Conservation (phyloP, 2,329 filamentous ascomycete species). For the Aschersonia sp. region DNA sequence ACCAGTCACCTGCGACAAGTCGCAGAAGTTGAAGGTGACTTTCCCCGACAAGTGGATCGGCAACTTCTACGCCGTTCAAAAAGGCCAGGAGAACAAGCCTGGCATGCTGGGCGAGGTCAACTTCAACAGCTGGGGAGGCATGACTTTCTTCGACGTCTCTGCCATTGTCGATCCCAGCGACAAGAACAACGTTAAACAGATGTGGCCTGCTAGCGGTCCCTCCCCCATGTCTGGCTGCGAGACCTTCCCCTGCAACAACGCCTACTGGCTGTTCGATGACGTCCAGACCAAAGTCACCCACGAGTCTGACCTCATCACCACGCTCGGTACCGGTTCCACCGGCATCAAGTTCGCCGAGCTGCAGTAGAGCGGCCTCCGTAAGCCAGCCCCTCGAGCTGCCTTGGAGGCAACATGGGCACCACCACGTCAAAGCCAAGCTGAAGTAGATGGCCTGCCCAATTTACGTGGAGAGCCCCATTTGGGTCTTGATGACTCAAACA, state of each 20-base stretch:
- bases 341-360: conserved; percentile 8
- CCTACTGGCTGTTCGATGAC: conserved; percentile 38
- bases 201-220: conserved; percentile 28
- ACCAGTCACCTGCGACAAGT: conserved; percentile 23
- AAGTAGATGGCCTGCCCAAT: neutral
- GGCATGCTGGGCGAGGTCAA: conserved; percentile 40
- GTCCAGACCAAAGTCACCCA: conserved; percentile 37
- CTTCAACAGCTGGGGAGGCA: conserved; percentile 31
- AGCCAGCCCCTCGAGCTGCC: neutral
- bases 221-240: conserved; percentile 33
- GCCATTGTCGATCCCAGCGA: conserved; percentile 39
- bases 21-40: conserved; percentile 22
- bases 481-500: conserved; percentile 1
- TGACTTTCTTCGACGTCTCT: conserved; percentile 43
- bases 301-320: conserved; percentile 34
- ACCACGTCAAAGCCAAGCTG: no score
- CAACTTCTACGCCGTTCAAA: conserved; percentile 34
- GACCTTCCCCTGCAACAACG: conserved; percentile 35
- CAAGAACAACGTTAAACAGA: conserved; percentile 35
- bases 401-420: no score
- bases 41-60: conserved; percentile 31
- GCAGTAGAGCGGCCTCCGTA: neutral
- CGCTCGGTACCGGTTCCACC: conserved; percentile 24
- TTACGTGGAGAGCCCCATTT: neutral
- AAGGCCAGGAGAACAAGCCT: conserved; percentile 24